phyloP scores from a whole-genome alignment of 805 yeast species.

The Pichia scutulata region DNA sequence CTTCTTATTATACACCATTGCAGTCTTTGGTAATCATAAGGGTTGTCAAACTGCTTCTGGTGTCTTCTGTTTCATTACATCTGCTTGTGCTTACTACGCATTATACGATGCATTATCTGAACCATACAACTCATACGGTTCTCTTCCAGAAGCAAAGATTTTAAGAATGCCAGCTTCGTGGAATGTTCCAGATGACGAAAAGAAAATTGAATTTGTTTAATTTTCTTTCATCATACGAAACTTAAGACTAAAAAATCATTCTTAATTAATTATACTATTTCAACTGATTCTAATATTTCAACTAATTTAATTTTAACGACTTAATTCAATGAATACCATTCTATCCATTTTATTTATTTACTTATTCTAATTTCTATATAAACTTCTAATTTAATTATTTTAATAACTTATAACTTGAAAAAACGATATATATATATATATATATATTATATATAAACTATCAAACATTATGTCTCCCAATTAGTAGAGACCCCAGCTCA shows the following conservation, averaged over 20 bases:
- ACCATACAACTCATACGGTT: slow-evolving; percentile 15
- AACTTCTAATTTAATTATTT: neutral
- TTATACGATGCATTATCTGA: slow-evolving; percentile 33
- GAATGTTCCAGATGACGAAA: slow-evolving; percentile 16
- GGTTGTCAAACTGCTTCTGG: slow-evolving; percentile 34
- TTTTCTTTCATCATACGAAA: neutral
- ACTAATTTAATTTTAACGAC: neutral
- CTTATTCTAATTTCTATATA: neutral
- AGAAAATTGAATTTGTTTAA: slow-evolving; percentile 16
- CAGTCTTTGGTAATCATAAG: slow-evolving; percentile 28
- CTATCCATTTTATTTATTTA: neutral
- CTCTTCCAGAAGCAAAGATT: slow-evolving; percentile 19
- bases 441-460: too few relatives aligned
- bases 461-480: too few relatives aligned
- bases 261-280: too few relatives aligned
- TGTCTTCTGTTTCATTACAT: slow-evolving; percentile 33
- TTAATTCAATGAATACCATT: neutral
- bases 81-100: slow-evolving; percentile 35
- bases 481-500: too few relatives aligned
- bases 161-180: slow-evolving; percentile 25
- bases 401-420: neutral
- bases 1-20: slow-evolving; percentile 34
- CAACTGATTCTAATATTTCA: neutral
- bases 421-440: too few relatives aligned
- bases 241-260: too few relatives aligned